Percentiles rank a stretch among this genome's conserved stretches.
Evolutionary conservation across 2,329 filamentous ascomycete species (phyloP).

Genomic region (Alternaria brassicae): DNA sequence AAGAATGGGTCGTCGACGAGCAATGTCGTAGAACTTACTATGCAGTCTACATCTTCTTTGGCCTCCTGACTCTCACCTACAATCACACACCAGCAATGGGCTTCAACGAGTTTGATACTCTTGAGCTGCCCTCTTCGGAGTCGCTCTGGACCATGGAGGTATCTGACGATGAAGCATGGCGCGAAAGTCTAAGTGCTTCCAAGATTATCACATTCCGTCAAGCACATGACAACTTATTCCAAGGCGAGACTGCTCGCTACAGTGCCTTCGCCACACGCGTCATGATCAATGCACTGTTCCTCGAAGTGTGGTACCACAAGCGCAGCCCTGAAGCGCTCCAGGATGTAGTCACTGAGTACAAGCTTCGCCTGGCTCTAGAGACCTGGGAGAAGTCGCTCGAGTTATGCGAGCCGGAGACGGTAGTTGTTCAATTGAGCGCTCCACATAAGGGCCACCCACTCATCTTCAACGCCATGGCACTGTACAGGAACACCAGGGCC

Average conservation of each 20-base stretch:
- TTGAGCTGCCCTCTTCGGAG: conserved; percentile 92
- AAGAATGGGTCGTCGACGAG: conserved; percentile 97
- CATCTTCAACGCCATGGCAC: conserved; percentile 97
- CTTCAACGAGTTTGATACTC: conserved; percentile 95
- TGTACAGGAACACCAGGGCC: conserved; percentile 92
- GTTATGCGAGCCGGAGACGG: conserved; percentile 88
- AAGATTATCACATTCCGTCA: conserved; percentile 87
- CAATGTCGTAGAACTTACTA: conserved; percentile 97
- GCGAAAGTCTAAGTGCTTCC: conserved; percentile 74
- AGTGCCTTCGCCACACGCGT: conserved; percentile 96
- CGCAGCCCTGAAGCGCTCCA: conserved; percentile 96
- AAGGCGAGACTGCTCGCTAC: conserved; percentile 88
- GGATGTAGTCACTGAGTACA: conserved; percentile 97
- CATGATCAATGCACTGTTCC: conserved; percentile 98
- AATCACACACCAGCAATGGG: conserved; percentile 98
- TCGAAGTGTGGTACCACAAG: conserved; percentile 99
- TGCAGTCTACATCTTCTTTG: conserved; percentile 98
- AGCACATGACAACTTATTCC: conserved; percentile 93
- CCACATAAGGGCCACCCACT: conserved; percentile 95
- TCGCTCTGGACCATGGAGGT: conserved; percentile 89
- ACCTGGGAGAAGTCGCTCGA: conserved; percentile 99
- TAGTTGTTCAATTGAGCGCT: conserved; percentile 86
- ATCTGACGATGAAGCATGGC: conserved; percentile 81
- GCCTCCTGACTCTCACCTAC: conserved; percentile 90
- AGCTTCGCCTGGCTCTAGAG: conserved; percentile 90